These are phyloP conservation scores for Hypoxylon sp. DNA, from an alignment of 2,329 filamentous ascomycete genomes.

Conservation along the genomic window DNA sequence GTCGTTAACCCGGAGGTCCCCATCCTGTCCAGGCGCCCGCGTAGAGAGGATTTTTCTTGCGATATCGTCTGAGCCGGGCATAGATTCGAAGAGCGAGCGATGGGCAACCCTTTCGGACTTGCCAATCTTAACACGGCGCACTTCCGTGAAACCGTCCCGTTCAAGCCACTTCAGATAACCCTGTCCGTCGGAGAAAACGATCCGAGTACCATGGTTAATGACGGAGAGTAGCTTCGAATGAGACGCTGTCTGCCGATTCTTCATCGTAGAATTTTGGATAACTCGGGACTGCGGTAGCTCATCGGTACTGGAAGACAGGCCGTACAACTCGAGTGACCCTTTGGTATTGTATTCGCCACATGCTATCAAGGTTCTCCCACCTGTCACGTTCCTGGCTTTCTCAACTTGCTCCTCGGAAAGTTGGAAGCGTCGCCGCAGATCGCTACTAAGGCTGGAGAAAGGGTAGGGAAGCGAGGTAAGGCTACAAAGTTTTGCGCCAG, in stretches of 20 bases:
- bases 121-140: slow-evolving; percentile 67
- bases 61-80: slow-evolving; percentile 75
- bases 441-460: slow-evolving; percentile 72
- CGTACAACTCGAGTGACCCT: slow-evolving; percentile 90
- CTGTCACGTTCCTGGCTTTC: slow-evolving; percentile 64
- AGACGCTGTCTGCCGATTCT: slow-evolving; percentile 87
- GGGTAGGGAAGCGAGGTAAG: slow-evolving; percentile 78
- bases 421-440: slow-evolving; percentile 67
- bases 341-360: slow-evolving; percentile 93
- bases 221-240: slow-evolving; percentile 85
- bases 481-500: slow-evolving; percentile 82
- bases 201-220: slow-evolving; percentile 81
- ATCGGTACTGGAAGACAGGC: slow-evolving; percentile 60
- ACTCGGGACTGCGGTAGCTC: slow-evolving; percentile 43
- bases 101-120: slow-evolving; percentile 63
- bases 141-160: slow-evolving; percentile 78
- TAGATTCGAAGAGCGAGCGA: slow-evolving; percentile 65
- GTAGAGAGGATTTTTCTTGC: slow-evolving; percentile 83
- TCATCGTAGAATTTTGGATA: slow-evolving; percentile 67
- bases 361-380: slow-evolving; percentile 78
- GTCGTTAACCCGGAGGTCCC: slow-evolving; percentile 57
- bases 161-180: slow-evolving; percentile 93
- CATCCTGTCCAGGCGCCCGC: slow-evolving; percentile 52
- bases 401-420: slow-evolving; percentile 68
- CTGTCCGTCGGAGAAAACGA: slow-evolving; percentile 86